Percentiles rank a stretch among this genome's conserved stretches.
Conservation (phyloP, 2,329 filamentous ascomycete genomes). For the Penicillium sp. region DNA sequence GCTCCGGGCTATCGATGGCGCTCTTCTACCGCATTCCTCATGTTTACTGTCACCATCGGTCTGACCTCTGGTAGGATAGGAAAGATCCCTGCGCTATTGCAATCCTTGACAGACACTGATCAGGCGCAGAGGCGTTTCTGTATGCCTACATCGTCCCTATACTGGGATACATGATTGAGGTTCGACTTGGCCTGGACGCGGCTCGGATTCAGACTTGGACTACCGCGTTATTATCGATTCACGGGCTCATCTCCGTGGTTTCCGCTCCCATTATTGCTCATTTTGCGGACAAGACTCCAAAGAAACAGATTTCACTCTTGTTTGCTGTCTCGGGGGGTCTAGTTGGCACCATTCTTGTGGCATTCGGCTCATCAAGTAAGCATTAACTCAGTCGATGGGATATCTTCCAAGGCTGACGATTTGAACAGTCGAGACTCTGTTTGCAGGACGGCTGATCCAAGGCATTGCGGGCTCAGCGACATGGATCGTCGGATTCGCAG, state of each 20-base stretch:
- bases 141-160: slow-evolving; percentile 36
- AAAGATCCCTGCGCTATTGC: too few relatives aligned
- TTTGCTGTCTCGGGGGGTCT: slow-evolving; percentile 26
- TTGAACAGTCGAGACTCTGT: slow-evolving; percentile 24
- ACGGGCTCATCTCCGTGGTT: slow-evolving; percentile 27
- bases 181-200: slow-evolving; percentile 24
- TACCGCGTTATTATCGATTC: slow-evolving; percentile 24
- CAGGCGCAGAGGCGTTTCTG: slow-evolving; percentile 35
- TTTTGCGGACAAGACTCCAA: slow-evolving; percentile 28
- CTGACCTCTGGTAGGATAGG: too few relatives aligned
- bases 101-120: too few relatives aligned
- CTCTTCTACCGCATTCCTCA: too few relatives aligned
- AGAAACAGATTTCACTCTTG: slow-evolving; percentile 25
- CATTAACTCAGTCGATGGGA: too few relatives aligned
- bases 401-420: too few relatives aligned
- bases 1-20: too few relatives aligned
- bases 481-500: slow-evolving; percentile 36
- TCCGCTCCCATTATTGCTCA: slow-evolving; percentile 28
- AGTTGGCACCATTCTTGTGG: slow-evolving; percentile 27
- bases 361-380: slow-evolving; percentile 21
- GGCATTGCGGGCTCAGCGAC: slow-evolving; percentile 27
- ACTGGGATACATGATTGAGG: slow-evolving; percentile 32
- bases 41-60: too few relatives aligned
- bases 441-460: slow-evolving; percentile 32
- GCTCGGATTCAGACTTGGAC: slow-evolving; percentile 27